A percentile compares a stretch with the other conserved stretches of the same genome.
Evolutionary conservation across 2,329 filamentous ascomycete genomes (phyloP).

Genomic region (Dissoconium aciculare): DNA sequence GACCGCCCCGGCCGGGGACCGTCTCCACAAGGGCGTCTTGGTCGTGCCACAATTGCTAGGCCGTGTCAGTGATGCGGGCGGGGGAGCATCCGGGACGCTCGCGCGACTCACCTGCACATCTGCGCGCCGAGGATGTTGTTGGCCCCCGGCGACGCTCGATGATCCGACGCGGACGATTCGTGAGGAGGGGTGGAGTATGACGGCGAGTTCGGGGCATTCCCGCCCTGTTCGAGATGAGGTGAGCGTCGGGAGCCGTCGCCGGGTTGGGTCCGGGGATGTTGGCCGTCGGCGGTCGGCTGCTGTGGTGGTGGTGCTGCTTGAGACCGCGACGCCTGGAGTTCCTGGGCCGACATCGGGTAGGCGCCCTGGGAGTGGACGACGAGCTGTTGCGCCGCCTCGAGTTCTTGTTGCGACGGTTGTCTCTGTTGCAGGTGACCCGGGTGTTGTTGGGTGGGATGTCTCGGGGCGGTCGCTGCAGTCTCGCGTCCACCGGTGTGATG

Average conservation of each 20-base stretch:
- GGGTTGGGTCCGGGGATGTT: slow-evolving; percentile 3
- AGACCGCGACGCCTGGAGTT: slow-evolving; percentile 4
- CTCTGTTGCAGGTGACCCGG: no score
- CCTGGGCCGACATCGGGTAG: slow-evolving; percentile 10
- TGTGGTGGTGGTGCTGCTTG: slow-evolving; percentile 3
- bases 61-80: no score
- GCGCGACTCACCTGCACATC: slow-evolving; percentile 52
- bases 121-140: slow-evolving; percentile 41
- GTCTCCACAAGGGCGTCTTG: slow-evolving; percentile 82
- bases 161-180: slow-evolving; percentile 1
- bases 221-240: no score
- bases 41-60: slow-evolving; percentile 94
- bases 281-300: background rate
- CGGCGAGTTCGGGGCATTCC: no score
- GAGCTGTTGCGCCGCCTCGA: slow-evolving; percentile 36
- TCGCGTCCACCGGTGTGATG: no score
- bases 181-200: background rate
- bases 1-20: slow-evolving; percentile 80
- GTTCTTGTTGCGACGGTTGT: slow-evolving; percentile 34
- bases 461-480: no score
- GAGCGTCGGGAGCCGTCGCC: no score
- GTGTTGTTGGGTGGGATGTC: no score
- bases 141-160: slow-evolving; percentile 4
- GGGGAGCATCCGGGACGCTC: no score
- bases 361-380: slow-evolving; percentile 31